Percentiles rank a stretch among this genome's conserved stretches.
Conservation (phyloP, 1,139 yeast species). For the Yamadazyma spencermartinsiae region DNA sequence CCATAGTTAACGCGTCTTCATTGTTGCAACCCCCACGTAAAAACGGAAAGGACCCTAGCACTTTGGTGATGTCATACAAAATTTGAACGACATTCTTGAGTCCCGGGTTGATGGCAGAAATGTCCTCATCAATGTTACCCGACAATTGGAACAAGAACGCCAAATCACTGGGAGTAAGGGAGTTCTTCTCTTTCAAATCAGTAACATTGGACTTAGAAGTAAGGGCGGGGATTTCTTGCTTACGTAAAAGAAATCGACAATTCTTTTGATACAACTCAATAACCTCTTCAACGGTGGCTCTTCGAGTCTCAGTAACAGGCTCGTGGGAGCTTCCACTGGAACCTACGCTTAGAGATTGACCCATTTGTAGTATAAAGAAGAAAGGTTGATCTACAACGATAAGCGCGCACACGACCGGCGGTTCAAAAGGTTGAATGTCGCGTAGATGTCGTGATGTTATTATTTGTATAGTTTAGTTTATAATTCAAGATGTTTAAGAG, state of each 20-base stretch:
- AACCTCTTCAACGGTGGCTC: conserved; percentile 14
- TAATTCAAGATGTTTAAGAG: too few relatives aligned
- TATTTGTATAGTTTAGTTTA: too few relatives aligned
- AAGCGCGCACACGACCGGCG: too few relatives aligned
- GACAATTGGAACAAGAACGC: conserved; percentile 23
- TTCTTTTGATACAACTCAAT: conserved; percentile 21
- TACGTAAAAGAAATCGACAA: conserved; percentile 21
- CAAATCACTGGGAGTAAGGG: conserved; percentile 23
- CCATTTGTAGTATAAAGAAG: too few relatives aligned
- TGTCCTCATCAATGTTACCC: conserved; percentile 11
- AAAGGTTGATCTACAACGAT: too few relatives aligned
- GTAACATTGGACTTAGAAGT: conserved; percentile 23
- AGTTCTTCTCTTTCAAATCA: conserved; percentile 18
- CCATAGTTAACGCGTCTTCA: conserved; percentile 19
- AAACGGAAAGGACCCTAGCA: conserved; percentile 36
- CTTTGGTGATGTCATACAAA: conserved; percentile 26
- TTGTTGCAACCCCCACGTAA: conserved; percentile 16
- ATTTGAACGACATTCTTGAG: conserved; percentile 15
- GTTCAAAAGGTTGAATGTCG: too few relatives aligned
- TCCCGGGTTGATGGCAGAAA: conserved; percentile 5
- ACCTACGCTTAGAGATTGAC: neutral
- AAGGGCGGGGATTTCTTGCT: conserved; percentile 27
- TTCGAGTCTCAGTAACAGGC: neutral
- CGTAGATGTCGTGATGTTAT: too few relatives aligned
- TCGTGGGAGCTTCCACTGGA: conserved; percentile 14